These are phyloP conservation scores for Cydonia oblonga DNA, from an alignment of 331 rosid genomes.

Conservation along the genomic window DNA sequence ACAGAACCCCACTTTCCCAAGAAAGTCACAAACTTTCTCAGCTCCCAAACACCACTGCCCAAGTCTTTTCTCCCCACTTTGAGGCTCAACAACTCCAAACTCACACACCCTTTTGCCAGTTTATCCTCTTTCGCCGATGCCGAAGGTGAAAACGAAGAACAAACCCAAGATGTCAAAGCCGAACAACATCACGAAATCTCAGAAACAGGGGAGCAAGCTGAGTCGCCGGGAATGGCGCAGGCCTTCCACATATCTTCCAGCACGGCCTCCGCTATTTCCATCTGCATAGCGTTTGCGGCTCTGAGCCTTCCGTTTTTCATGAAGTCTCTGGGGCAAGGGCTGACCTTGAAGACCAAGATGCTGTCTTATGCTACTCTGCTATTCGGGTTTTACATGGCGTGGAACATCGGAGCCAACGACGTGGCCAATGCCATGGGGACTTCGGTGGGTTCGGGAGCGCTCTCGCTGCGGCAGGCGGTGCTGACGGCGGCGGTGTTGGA, in stretches of 20 bases:
- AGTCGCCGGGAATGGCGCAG: constrained; percentile 46
- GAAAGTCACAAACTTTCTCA: constrained; percentile 5
- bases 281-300: constrained; percentile 59
- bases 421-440: constrained; percentile 99
- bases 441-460: constrained; percentile 88
- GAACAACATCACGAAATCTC: constrained; percentile 11
- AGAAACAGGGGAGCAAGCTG: neutral
- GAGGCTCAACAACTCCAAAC: constrained; percentile 25
- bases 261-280: constrained; percentile 49
- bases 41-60: constrained; percentile 8
- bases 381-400: constrained; percentile 94
- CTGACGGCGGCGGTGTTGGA: constrained; percentile 75
- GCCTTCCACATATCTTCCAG: constrained; percentile 64
- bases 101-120: constrained; percentile 47
- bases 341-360: constrained; percentile 48
- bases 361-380: constrained; percentile 58
- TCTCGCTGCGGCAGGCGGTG: constrained; percentile 78
- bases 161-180: constrained; percentile 17
- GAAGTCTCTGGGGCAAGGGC: constrained; percentile 53
- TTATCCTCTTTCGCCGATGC: constrained; percentile 79
- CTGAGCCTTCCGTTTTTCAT: constrained; percentile 55
- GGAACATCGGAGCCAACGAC: constrained; percentile 98
- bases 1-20: constrained; percentile 15
- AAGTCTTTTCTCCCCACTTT: constrained; percentile 9
- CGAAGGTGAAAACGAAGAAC: constrained; percentile 31